phyloP scores from a whole-genome alignment of 495 filamentous ascomycete genomes.

The Penicillium angulare region DNA sequence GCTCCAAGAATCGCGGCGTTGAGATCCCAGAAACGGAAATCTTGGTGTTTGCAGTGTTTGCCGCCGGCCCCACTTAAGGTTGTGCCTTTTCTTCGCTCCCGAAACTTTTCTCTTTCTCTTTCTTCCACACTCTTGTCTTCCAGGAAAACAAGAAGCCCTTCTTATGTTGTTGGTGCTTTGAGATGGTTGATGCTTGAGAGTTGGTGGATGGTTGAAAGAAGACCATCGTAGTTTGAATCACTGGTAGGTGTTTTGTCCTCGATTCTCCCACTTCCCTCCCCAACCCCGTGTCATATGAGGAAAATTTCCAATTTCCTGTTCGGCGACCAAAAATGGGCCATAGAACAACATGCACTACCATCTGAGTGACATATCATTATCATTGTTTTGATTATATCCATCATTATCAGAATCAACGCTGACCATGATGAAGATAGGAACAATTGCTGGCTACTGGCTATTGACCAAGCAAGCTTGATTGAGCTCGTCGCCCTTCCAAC shows the following conservation, averaged over 20 bases:
- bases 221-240: too few species aligned
- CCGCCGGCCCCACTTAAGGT: constrained; percentile 16
- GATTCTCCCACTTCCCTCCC: constrained; percentile 6
- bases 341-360: constrained; percentile 99
- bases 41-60: constrained; percentile 49
- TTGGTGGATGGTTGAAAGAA: constrained; percentile 26
- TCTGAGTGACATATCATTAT: constrained; percentile 66
- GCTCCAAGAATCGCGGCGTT: constrained; percentile 8
- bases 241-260: too few species aligned
- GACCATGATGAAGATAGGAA: too few species aligned
- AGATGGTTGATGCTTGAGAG: background rate
- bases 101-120: constrained; percentile 18
- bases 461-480: background rate
- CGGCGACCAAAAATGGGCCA: constrained; percentile 84
- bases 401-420: constrained; percentile 10
- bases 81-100: constrained; percentile 27
- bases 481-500: background rate
- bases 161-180: constrained; percentile 22
- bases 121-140: constrained; percentile 25
- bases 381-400: constrained; percentile 7
- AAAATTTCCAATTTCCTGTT: constrained; percentile 59
- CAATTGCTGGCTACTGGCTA: too few species aligned
- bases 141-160: constrained; percentile 8
- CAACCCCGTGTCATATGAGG: constrained; percentile 52
- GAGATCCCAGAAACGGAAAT: constrained; percentile 37